Evolutionary conservation across 2,329 filamentous ascomycete genomes (phyloP).

Genomic region (Clarireedia monteithiana): DNA sequence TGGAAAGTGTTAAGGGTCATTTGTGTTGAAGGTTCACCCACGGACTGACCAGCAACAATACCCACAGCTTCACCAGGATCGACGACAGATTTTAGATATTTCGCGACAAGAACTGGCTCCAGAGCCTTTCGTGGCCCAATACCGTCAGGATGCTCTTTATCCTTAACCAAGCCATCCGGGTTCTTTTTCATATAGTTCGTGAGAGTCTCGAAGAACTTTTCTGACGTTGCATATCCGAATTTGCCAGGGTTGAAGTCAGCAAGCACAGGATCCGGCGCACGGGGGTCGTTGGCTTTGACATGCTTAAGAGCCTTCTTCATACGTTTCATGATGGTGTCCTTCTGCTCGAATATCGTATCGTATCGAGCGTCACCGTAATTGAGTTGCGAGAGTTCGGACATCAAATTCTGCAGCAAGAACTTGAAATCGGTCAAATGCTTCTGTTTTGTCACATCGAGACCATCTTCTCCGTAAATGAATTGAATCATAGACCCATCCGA

Average conservation of each 20-base stretch:
- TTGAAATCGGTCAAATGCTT: slow-evolving; percentile 86
- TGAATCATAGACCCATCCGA: slow-evolving; percentile 90
- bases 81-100: slow-evolving; percentile 85
- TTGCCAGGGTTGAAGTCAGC: slow-evolving; percentile 67
- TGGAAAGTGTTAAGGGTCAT: slow-evolving; percentile 99
- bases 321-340: slow-evolving; percentile 51
- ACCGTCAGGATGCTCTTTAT: slow-evolving; percentile 33
- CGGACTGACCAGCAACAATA: slow-evolving; percentile 91
- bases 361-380: slow-evolving; percentile 54
- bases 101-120: slow-evolving; percentile 77
- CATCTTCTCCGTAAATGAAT: slow-evolving; percentile 95
- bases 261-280: slow-evolving; percentile 62
- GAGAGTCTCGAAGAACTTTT: slow-evolving; percentile 69
- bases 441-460: slow-evolving; percentile 87
- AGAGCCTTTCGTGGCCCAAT: slow-evolving; percentile 35
- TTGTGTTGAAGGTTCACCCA: slow-evolving; percentile 95
- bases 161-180: slow-evolving; percentile 50
- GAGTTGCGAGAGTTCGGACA: slow-evolving; percentile 70
- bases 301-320: slow-evolving; percentile 78
- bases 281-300: slow-evolving; percentile 46
- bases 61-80: slow-evolving; percentile 95
- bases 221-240: slow-evolving; percentile 79
- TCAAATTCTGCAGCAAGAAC: slow-evolving; percentile 80
- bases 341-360: slow-evolving; percentile 54
- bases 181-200: slow-evolving; percentile 75